Base-by-base conservation (phyloP, 768 basidiomycete genomes). In the Kondoa malvinella region DNA sequence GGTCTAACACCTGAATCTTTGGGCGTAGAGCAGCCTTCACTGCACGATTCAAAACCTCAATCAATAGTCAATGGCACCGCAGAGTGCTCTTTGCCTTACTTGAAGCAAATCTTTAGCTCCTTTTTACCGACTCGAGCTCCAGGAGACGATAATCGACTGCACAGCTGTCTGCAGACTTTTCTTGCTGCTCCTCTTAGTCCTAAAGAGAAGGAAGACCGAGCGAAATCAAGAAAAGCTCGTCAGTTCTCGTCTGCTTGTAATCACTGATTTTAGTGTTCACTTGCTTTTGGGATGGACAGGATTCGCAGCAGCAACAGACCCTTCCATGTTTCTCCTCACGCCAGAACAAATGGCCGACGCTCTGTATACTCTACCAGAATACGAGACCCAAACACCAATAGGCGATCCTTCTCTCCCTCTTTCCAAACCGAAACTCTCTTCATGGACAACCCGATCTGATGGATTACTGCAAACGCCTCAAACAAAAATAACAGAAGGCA, bases 81-180 rank as follows among this genome's bases (percentile, higher is more conserved):
- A 27, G 25, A 33, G 30, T 57, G 56, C 40, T 3, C 59, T 25
- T 70, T 96, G 83, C 78, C 86, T 85, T 69, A 83, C 83, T 56
- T 86, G 80, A 34, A 88, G 82, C 2, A 76, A 61, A 73, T 81
- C 59, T 99, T 96, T 79, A 88, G 87, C 67, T 89, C 95, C 78
- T 91, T 89, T 16, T 89, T 88, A 71, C 94, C 92, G 0, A 92
- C 92, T 0, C 84, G 87, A 25, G 92, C 92, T 0, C 92, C 92
- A 0, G 95, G 94, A 0, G 94, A 96, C 72, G 81, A 82, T 65
- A 85, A 82, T 34, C 81, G 85, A 57, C 86, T 97, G 85, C 87
- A 91, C 73, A 88, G 87, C 30, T 86, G 90, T 56, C 81, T 94
- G 27, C 85, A 86, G 72, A 78, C 85, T 0, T 89, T 97, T 74